These are phyloP conservation scores for Cudoniella acicularis DNA, from an alignment of 495 filamentous ascomycete genomes.

Conservation along the genomic window DNA sequence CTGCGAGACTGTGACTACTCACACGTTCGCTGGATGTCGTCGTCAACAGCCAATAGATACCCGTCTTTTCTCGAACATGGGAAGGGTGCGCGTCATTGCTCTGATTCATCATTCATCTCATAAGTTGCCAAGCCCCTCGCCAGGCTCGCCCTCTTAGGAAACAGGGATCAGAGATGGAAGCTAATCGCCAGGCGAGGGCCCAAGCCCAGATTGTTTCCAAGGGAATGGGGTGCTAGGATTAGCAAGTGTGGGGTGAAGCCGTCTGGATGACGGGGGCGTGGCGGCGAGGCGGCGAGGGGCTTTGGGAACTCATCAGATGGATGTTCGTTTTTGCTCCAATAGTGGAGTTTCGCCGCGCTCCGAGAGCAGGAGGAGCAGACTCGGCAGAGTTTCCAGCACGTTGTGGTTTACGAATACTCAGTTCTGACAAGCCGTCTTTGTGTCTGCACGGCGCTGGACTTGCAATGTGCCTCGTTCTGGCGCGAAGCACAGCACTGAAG, in stretches of 20 bases:
- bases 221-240: constrained; percentile 15
- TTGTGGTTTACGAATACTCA: no score
- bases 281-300: no score
- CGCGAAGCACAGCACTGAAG: constrained; percentile 3
- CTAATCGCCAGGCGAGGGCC: constrained; percentile 6
- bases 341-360: neutral
- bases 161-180: neutral
- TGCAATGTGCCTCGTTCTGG: no score
- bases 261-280: neutral
- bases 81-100: constrained; percentile 16
- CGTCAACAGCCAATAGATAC: neutral
- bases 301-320: neutral
- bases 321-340: neutral
- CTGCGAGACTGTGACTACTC: no score
- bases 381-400: no score
- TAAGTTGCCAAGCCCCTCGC: neutral
- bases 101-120: constrained; percentile 4
- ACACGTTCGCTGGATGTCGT: neutral
- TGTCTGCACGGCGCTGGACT: no score
- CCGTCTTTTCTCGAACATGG: neutral
- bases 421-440: no score
- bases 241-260: constrained; percentile 12
- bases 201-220: constrained; percentile 19
- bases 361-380: no score
- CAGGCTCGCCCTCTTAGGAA: neutral